Evolutionary conservation across 2,329 filamentous ascomycete genomes (phyloP).

Genomic region (Beauveria caledonica): DNA sequence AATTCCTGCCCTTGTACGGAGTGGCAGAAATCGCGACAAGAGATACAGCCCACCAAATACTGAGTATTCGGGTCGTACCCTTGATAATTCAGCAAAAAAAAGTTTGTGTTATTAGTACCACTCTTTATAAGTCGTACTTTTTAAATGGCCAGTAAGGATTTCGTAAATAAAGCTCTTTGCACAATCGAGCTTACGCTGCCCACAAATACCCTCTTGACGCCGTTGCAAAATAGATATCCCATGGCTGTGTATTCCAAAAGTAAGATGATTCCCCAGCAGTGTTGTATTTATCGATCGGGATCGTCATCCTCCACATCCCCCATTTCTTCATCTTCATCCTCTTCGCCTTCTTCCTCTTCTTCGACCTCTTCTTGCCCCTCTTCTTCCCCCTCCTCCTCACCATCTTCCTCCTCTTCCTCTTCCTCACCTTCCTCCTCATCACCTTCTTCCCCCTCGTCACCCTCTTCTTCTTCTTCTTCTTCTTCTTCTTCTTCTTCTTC

Average conservation of each 20-base stretch:
- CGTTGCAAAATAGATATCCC: not conserved
- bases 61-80: too few relatives aligned
- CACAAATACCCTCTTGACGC: not conserved
- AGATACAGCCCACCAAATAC: too few relatives aligned
- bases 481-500: constrained; percentile 15
- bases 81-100: too few relatives aligned
- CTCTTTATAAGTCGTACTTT: not conserved
- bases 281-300: constrained; percentile 1
- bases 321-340: constrained; percentile 14
- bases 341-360: constrained; percentile 10
- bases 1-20: too few relatives aligned
- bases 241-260: not conserved
- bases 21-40: too few relatives aligned
- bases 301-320: constrained; percentile 14
- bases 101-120: too few relatives aligned
- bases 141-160: not conserved
- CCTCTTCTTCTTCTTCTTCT: constrained; percentile 6
- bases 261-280: not conserved
- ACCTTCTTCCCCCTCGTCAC: constrained; percentile 13
- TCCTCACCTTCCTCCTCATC: constrained; percentile 16
- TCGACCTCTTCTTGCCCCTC: constrained; percentile 11
- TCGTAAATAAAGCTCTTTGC: not conserved
- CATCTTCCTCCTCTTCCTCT: constrained; percentile 23
- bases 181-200: not conserved
- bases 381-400: constrained; percentile 13